Conservation (phyloP, 2,329 filamentous ascomycete species). For the Aureobasidium melanogenum region DNA sequence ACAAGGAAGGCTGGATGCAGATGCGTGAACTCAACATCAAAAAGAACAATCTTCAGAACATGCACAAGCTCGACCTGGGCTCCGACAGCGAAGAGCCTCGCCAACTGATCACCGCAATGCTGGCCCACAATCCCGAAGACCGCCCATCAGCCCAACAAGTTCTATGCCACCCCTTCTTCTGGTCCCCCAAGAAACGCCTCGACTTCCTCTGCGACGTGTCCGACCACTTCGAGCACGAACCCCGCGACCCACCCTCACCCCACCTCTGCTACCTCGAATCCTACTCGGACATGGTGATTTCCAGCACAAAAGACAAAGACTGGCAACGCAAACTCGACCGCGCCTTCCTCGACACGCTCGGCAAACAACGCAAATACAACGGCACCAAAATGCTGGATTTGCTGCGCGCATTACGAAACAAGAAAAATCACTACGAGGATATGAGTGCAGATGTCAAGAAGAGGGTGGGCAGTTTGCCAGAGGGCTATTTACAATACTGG, state of each 20-base stretch:
- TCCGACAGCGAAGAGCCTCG: constrained; percentile 80
- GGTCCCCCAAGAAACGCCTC: constrained; percentile 79
- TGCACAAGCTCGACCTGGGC: constrained; percentile 45
- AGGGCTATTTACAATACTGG: constrained; percentile 81
- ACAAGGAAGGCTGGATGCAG: constrained; percentile 82
- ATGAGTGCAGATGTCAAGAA: constrained; percentile 73
- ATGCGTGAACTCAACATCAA: constrained; percentile 88
- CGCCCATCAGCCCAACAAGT: constrained; percentile 69
- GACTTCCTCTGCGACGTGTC: constrained; percentile 93
- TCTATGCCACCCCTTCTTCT: constrained; percentile 94
- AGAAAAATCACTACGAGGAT: constrained; percentile 96
- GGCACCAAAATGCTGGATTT: constrained; percentile 76
- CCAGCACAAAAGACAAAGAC: constrained; percentile 46
- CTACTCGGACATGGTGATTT: constrained; percentile 32
- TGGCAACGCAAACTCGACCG: constrained; percentile 70
- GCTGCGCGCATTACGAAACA: constrained; percentile 81
- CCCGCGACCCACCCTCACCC: constrained; percentile 67
- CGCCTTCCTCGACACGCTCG: constrained; percentile 79
- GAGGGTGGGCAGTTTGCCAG: constrained; percentile 63
- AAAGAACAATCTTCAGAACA: constrained; percentile 67
- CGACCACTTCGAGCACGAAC: constrained; percentile 91
- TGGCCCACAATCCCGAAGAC: constrained; percentile 54
- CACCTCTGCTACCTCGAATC: constrained; percentile 52
- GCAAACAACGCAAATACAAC: constrained; percentile 92
- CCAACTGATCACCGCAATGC: constrained; percentile 78